These are phyloP conservation scores for Exophiala lecanii-corni DNA, from an alignment of 2,329 filamentous ascomycete genomes.

Conservation along the genomic window DNA sequence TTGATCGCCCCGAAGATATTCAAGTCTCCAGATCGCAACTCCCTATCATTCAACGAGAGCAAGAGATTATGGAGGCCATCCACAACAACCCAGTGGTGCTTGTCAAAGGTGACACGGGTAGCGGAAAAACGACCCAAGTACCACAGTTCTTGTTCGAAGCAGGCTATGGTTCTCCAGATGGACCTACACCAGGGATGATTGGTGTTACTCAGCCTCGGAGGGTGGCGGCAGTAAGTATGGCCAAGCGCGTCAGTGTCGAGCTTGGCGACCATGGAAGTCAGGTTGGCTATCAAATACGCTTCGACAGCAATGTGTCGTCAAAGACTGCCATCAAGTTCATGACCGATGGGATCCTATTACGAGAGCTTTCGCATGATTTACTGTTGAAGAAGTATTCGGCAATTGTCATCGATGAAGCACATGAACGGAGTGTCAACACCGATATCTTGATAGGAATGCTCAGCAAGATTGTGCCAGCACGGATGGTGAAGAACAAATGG, in stretches of 20 bases:
- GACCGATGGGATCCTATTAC: slow-evolving; percentile 92
- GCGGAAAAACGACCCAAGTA: slow-evolving; percentile 94
- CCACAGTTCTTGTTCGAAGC: slow-evolving; percentile 95
- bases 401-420: slow-evolving; percentile 92
- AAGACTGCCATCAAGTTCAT: slow-evolving; percentile 96
- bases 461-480: slow-evolving; percentile 81
- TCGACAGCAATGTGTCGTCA: slow-evolving; percentile 74
- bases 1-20: slow-evolving; percentile 66
- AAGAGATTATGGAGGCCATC: slow-evolving; percentile 96
- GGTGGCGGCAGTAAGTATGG: slow-evolving; percentile 95
- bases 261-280: slow-evolving; percentile 69
- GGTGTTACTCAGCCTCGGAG: slow-evolving; percentile 90
- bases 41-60: slow-evolving; percentile 90
- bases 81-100: slow-evolving; percentile 87
- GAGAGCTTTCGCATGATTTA: slow-evolving; percentile 88
- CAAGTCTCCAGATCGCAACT: slow-evolving; percentile 73
- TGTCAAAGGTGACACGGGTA: slow-evolving; percentile 91
- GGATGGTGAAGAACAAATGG: slow-evolving; percentile 68
- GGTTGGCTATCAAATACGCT: slow-evolving; percentile 92
- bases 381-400: slow-evolving; percentile 84
- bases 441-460: slow-evolving; percentile 98
- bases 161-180: slow-evolving; percentile 74
- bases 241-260: slow-evolving; percentile 83
- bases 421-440: slow-evolving; percentile 95
- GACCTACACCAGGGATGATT: slow-evolving; percentile 84